Evolutionary conservation across 2,329 filamentous ascomycete genomes (phyloP).

Genomic region (Scedosporium aurantiacum): DNA sequence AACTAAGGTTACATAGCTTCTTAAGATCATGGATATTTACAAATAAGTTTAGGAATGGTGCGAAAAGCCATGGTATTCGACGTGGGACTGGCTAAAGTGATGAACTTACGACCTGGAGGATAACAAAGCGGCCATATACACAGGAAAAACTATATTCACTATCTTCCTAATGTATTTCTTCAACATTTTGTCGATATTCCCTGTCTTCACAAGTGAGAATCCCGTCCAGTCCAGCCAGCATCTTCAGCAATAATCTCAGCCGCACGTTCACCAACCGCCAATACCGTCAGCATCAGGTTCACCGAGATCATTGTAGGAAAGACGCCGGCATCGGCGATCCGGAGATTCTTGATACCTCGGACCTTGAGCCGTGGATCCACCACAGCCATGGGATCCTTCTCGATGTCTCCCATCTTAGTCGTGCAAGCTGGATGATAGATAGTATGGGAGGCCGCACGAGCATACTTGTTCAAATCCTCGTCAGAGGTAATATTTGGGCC

Average conservation of each 20-base stretch:
- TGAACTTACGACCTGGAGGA: too few relatives aligned
- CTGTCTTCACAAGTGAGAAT: too few relatives aligned
- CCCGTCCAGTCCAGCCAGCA: too few relatives aligned
- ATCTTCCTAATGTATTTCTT: too few relatives aligned
- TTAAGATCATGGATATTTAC: too few relatives aligned
- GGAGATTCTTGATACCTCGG: constrained; percentile 58
- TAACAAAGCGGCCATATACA: too few relatives aligned
- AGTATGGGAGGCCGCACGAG: constrained; percentile 69
- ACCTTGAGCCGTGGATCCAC: constrained; percentile 68
- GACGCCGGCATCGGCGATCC: constrained; percentile 77
- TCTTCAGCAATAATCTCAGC: constrained; percentile 59
- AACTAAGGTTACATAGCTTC: too few relatives aligned
- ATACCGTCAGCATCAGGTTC: constrained; percentile 84
- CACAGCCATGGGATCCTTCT: constrained; percentile 59
- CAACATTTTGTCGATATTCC: too few relatives aligned
- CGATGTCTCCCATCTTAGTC: constrained; percentile 76
- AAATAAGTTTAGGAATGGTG: too few relatives aligned
- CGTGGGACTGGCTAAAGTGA: too few relatives aligned
- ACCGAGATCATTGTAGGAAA: constrained; percentile 81
- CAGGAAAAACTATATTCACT: too few relatives aligned
- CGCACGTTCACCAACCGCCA: constrained; percentile 71
- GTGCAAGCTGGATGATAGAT: constrained; percentile 86
- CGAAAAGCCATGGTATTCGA: too few relatives aligned
- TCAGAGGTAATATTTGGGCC: constrained; percentile 64
- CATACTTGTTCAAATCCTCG: constrained; percentile 73